Evolutionary conservation across 371 early-diverging fungal species (phyloP), one percentile per base, ranked within the genome.

Genomic region (Paraphysoderma sedebokerense): DNA sequence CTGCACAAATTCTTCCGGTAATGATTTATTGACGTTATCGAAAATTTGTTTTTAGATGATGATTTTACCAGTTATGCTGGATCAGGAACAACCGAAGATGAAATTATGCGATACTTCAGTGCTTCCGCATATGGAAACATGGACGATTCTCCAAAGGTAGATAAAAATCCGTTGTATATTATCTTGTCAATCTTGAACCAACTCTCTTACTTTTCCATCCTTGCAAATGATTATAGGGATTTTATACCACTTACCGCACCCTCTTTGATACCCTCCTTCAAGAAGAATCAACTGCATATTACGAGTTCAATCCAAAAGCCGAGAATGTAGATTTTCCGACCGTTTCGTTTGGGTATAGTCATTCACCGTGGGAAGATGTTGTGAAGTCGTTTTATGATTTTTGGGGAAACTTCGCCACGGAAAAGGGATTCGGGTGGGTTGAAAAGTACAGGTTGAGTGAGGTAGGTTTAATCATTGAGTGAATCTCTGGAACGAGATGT

Each of bases 361-460:
- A 52, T 0, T 74, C 74, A 1, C 51, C 62, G 0, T 76, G 67
- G 58, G 71, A 69, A 5, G 64, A 60, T 1, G 28, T 29, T 5
- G 40, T 40, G 3, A 29, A 40, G 15, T 8, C 19, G 13, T 89
- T 90, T 55, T 89, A 89, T 58, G 68, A 62, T 28, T 73, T 71
- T 23, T 89, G 84, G 84, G 56, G 65, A 29, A 72, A 68, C 11
- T 95, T 92, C 52, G 60, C 77, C 1, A 71, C 84, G 2, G 63
- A 61, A 35, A 87, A 87, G 59, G 76, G 81, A 7, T 97, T 95
- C 57, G 66, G 71, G 22, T 92, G 92, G 92, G 69, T 67, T 47
- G 98, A 97, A 59, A 79, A 87, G 53, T 87, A 77, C 66, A 63
- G 80, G 6, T 65, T 87, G 2, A 64, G 80, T 0, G 87, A 91